Conservation (phyloP, 1,139 yeast genomes). For the Saccharomyces hybrid region DNA sequence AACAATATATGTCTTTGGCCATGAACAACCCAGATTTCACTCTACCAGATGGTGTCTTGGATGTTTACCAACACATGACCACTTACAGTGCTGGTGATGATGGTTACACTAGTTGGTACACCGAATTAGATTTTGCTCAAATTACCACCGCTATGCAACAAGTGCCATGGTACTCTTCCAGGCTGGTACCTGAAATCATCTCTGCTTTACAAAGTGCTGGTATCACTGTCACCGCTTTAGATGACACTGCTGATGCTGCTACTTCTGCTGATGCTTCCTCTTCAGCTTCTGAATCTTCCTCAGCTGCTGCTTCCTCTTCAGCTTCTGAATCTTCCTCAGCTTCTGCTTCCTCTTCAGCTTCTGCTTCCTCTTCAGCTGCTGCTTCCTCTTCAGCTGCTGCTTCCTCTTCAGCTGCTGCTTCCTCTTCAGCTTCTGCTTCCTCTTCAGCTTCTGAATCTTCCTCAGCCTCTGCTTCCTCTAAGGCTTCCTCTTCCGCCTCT, state of each 20-base stretch:
- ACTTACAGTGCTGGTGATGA: constrained; percentile 37
- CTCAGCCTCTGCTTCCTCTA: constrained; percentile 5
- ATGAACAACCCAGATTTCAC: constrained; percentile 18
- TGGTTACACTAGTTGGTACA: constrained; percentile 6
- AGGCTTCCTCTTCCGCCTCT: constrained; percentile 8
- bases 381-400: constrained; percentile 8
- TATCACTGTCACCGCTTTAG: constrained; percentile 9
- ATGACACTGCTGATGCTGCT: constrained; percentile 14
- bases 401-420: background rate
- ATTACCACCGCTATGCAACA: constrained; percentile 32
- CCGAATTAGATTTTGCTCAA: constrained; percentile 16
- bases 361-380: constrained; percentile 8
- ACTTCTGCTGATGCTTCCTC: constrained; percentile 16
- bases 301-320: constrained; percentile 11
- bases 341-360: constrained; percentile 7
- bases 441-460: constrained; percentile 10
- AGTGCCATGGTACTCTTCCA: constrained; percentile 37
- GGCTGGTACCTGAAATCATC: constrained; percentile 22
- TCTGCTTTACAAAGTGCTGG: constrained; percentile 33
- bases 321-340: constrained; percentile 5
- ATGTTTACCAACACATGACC: constrained; percentile 31
- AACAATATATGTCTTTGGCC: constrained; percentile 18
- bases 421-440: constrained; percentile 7
- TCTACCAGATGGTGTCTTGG: constrained; percentile 31
- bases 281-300: constrained; percentile 1